Conservation (phyloP, 192 early-diverging fungal genomes). For the Pilobolus umbonatus region DNA sequence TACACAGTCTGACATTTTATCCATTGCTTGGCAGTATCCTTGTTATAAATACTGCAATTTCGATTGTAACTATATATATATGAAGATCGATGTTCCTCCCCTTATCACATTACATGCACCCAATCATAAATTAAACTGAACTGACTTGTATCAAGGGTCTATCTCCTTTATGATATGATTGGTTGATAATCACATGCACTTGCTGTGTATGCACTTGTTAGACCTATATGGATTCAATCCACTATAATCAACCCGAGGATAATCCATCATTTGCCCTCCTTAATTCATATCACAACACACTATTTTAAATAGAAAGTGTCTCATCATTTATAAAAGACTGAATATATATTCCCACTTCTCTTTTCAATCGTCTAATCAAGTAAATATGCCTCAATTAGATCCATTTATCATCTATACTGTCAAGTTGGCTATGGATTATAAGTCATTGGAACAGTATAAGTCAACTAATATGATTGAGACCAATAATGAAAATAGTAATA, state of each 20-base stretch:
- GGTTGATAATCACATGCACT: too few species aligned
- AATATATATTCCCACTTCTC: not conserved
- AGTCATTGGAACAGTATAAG: not conserved
- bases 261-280: not conserved
- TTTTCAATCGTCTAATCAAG: not conserved
- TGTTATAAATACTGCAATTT: too few species aligned
- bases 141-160: too few species aligned
- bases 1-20: too few species aligned
- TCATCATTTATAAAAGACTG: not conserved
- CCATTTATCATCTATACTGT: constrained; percentile 11
- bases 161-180: not conserved
- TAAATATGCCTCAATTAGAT: constrained; percentile 4
- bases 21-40: too few species aligned
- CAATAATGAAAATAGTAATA: not conserved
- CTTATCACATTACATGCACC: not conserved
- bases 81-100: not conserved
- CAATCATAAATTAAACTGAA: too few species aligned
- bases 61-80: too few species aligned
- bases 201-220: too few species aligned
- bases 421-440: constrained; percentile 9
- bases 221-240: too few species aligned
- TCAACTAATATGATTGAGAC: not conserved
- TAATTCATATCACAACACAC: not conserved
- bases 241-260: too few species aligned
- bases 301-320: constrained; percentile 1